Percentiles rank a stretch among this genome's conserved stretches.
Conservation (phyloP, 345 rosid species). For the Streptanthus diversifolius region DNA sequence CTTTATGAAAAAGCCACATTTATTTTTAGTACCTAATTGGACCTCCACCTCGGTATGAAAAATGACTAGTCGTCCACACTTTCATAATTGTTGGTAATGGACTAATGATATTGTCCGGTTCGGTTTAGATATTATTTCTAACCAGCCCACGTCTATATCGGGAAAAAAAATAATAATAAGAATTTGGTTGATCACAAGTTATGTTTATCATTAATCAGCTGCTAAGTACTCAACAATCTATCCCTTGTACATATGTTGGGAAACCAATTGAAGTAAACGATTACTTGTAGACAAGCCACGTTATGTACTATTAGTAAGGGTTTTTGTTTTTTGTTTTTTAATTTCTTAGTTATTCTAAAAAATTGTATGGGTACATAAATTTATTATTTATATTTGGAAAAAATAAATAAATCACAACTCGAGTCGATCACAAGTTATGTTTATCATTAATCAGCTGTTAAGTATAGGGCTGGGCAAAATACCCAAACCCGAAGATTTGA, state of each 20-base stretch:
- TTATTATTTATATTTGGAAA: too few relatives aligned
- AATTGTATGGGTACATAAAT: too few relatives aligned
- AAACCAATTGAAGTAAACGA: background rate
- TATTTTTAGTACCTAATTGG: background rate
- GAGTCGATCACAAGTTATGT: too few relatives aligned
- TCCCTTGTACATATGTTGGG: background rate
- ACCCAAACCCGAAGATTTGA: too few relatives aligned
- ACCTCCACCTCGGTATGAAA: background rate
- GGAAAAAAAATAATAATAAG: background rate
- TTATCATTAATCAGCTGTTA: too few relatives aligned
- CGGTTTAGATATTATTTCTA: background rate
- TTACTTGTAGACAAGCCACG: background rate
- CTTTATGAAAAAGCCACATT: background rate
- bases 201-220: background rate
- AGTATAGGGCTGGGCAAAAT: too few relatives aligned
- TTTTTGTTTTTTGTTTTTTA: too few relatives aligned
- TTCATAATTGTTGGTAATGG: background rate
- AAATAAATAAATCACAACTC: too few relatives aligned
- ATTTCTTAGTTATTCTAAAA: too few relatives aligned
- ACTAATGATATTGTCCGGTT: background rate
- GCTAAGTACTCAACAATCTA: background rate
- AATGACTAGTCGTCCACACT: background rate
- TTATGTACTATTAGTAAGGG: background rate
- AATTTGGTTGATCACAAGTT: background rate
- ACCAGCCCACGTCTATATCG: background rate